Evolutionary conservation across 305 asterid species (phyloP), one percentile per base, ranked within the genome.

Genomic region (Rubia tinctorum): DNA sequence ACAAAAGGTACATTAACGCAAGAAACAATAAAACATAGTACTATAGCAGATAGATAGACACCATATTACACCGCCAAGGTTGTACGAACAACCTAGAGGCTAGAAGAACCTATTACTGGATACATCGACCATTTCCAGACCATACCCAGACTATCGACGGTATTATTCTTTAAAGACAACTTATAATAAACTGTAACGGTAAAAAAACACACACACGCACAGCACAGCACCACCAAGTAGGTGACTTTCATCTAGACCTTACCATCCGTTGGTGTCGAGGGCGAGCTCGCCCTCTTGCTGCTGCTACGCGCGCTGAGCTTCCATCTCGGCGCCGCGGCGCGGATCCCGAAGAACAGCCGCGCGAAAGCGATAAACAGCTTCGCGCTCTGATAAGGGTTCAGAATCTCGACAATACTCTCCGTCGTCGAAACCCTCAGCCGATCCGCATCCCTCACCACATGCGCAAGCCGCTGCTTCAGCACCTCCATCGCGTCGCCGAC

Each of bases 241-340:
- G 59, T 51, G 59, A 47, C 5, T 4, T 14, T 49, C 20, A 13
- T 49, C 15, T 18, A 49, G 15, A 17, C 11, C 9, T 43, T 6
- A 18, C 60, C 60, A 53, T 6, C 60, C 60, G 5, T 53, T 53
- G 60, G 60, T 53, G 11, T 18, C 23, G 25, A 18, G 23, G 11
- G 60, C 23, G 25, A 53, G 4, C 4, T 6, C 60, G 25, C 23
- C 39, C 39, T 34, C 39, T 4, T 34, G 60, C 23, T 53, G 60
- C 23, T 53, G 60, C 60, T 53, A 25, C 25, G 4, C 60, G 60
- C 72, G 34, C 8, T 82, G 78, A 27, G 70, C 79, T 68, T 75
- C 82, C 65, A 70, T 77, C 80, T 80, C 77, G 47, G 71, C 49
- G 20, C 86, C 86, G 11, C 78, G 60, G 7, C 62, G 14, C 84